Conservation (phyloP, 2,329 filamentous ascomycete species). For the Didymella pomorum region DNA sequence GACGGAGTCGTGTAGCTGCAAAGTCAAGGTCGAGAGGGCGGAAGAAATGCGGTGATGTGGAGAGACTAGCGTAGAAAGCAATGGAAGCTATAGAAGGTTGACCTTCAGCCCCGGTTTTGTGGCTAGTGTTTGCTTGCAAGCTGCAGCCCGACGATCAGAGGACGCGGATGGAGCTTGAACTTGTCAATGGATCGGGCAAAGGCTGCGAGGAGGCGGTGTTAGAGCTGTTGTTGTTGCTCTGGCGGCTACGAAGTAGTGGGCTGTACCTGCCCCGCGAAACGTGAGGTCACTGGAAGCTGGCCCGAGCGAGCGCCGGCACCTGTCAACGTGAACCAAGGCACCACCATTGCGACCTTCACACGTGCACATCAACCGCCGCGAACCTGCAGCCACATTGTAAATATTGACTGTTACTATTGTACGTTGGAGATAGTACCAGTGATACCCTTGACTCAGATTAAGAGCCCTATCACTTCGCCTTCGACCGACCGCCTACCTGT, state of each 20-base stretch:
- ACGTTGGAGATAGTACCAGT: not conserved
- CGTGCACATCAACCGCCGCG: conserved; percentile 19
- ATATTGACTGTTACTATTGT: not conserved
- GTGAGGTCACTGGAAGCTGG: conserved; percentile 38
- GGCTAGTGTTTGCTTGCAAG: conserved; percentile 24
- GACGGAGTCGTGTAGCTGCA: conserved; percentile 30
- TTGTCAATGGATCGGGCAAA: conserved; percentile 6
- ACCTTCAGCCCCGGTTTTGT: conserved; percentile 33
- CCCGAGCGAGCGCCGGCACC: conserved; percentile 25
- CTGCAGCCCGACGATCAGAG: conserved; percentile 13
- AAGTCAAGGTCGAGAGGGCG: conserved; percentile 36
- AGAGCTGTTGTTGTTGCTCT: conserved; percentile 2
- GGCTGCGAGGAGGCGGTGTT: not conserved
- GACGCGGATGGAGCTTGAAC: conserved; percentile 4
- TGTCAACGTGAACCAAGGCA: conserved; percentile 31
- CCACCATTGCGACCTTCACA: conserved; percentile 23
- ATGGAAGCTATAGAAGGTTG: conserved; percentile 49
- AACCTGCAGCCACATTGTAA: not conserved
- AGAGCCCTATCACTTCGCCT: not conserved
- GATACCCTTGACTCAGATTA: not conserved
- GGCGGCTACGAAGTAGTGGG: conserved; percentile 16
- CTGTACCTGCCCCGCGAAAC: conserved; percentile 37
- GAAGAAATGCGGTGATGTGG: conserved; percentile 49
- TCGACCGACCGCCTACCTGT: not conserved
- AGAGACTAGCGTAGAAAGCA: conserved; percentile 51